These are phyloP conservation scores for Ormosia semicastrata DNA, from an alignment of 306 rosid genomes.

Conservation along the genomic window DNA sequence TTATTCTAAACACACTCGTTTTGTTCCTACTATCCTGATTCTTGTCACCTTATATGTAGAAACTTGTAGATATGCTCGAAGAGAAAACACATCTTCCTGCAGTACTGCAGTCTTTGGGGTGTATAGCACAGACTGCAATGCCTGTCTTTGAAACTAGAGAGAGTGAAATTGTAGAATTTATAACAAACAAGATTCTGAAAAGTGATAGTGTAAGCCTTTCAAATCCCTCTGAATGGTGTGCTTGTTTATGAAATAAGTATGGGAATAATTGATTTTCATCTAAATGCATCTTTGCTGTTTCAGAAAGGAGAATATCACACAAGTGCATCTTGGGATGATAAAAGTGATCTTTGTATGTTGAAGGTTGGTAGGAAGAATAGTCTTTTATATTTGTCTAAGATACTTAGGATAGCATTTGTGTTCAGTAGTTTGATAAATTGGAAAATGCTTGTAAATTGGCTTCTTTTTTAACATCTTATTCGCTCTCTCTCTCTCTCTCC, in stretches of 20 bases:
- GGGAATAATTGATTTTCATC: slow-evolving; percentile 31
- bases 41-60: slow-evolving; percentile 52
- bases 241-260: slow-evolving; percentile 28
- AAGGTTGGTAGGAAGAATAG: slow-evolving; percentile 59
- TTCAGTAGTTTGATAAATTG: not conserved
- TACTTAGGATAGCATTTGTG: slow-evolving; percentile 9
- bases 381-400: slow-evolving; percentile 19
- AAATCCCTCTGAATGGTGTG: slow-evolving; percentile 5
- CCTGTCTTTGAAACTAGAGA: slow-evolving; percentile 96
- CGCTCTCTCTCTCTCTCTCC: not conserved
- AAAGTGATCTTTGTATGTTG: slow-evolving; percentile 80
- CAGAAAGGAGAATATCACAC: slow-evolving; percentile 65
- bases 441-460: slow-evolving; percentile 8
- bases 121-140: slow-evolving; percentile 96
- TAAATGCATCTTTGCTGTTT: slow-evolving; percentile 28
- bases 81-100: slow-evolving; percentile 85
- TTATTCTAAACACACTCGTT: slow-evolving; percentile 14
- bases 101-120: slow-evolving; percentile 93
- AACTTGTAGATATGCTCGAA: slow-evolving; percentile 90
- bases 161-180: slow-evolving; percentile 76
- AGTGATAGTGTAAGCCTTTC: slow-evolving; percentile 58
- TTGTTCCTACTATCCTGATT: slow-evolving; percentile 24
- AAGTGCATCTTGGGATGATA: slow-evolving; percentile 71
- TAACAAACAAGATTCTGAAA: slow-evolving; percentile 67
- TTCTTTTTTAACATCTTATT: not conserved